Evolutionary conservation across 768 basidiomycete genomes (phyloP), one percentile per base, ranked within the genome.

Genomic region (Boletus huronensis): DNA sequence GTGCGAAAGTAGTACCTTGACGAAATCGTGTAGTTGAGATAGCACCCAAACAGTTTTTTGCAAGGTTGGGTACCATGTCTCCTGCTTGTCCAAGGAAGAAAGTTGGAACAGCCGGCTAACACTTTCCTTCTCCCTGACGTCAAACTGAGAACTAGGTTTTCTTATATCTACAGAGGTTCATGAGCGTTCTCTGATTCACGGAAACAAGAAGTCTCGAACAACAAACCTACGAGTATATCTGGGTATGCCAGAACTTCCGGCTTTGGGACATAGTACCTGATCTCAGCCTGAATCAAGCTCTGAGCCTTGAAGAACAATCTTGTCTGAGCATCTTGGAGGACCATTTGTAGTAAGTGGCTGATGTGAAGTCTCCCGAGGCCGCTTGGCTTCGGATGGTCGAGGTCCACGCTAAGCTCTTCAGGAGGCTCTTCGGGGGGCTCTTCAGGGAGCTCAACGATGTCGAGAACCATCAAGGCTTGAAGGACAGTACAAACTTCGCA

Each of bases 401-500:
- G 60, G 52, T 79, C 74, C 16, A 76, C 54, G 3, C 64, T 72
- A 6, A 82, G 73, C 19, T 58, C 63, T 19, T 69, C 73, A 11
- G 52, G 40, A 32, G 58, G 54, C 8, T 72, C 28, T 7, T 29
- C 28, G 9, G 23, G 23, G 23, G 23, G 23, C 23, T 25, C 71
- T 9, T 70, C 69, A 43, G 65, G 59, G 35, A 74, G 53, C 10
- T 72, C 70, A 0, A 82, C 75, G 17, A 90, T 77, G 64, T 96
- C 94, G 28, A 94, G 83, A 4, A 98, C 90, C 93, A 98, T 98
- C 39, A 98, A 78, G 0, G 95, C 96, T 67, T 95, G 91, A 3
- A 99, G 78, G 19, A 99, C 92, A 0, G 93, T 98, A 76, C 96
- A 99, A 25, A 98, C 92, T 68, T 95, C 90, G 67, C 94, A 95